Conservation (phyloP, 1,139 yeast genomes). For the Pichia sp. region DNA sequence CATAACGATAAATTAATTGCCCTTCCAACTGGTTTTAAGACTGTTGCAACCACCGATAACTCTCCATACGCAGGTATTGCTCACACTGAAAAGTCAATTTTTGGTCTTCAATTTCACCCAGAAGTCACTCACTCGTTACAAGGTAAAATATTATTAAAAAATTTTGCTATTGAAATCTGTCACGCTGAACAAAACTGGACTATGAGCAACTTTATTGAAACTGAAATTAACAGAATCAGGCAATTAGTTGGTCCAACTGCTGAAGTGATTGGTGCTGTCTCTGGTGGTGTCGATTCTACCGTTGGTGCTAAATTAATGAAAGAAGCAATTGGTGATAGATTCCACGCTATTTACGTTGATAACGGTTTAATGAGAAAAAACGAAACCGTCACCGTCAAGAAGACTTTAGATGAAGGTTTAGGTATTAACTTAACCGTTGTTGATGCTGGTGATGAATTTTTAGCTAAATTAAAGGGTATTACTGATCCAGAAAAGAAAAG, state of each 20-base stretch:
- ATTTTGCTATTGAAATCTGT: constrained; percentile 91
- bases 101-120: constrained; percentile 98
- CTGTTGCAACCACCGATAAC: constrained; percentile 87
- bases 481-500: constrained; percentile 99
- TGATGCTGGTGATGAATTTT: constrained; percentile 88
- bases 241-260: constrained; percentile 93
- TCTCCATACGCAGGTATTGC: constrained; percentile 95
- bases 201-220: constrained; percentile 95
- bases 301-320: constrained; percentile 98
- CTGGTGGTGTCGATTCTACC: constrained; percentile 99
- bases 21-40: constrained; percentile 82
- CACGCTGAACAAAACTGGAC: constrained; percentile 88
- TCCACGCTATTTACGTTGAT: constrained; percentile 97
- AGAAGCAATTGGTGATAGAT: constrained; percentile 97
- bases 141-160: constrained; percentile 81
- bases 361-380: constrained; percentile 95
- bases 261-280: constrained; percentile 98
- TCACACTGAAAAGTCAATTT: constrained; percentile 65
- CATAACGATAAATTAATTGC: constrained; percentile 95
- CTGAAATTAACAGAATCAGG: constrained; percentile 90
- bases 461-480: constrained; percentile 81
- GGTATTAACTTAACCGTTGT: constrained; percentile 93
- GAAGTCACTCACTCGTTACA: constrained; percentile 95
- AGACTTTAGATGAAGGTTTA: constrained; percentile 84
- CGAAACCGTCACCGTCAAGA: constrained; percentile 83